Base-by-base conservation (phyloP, 2,329 filamentous ascomycete genomes). In the Dissoconium aciculare region DNA sequence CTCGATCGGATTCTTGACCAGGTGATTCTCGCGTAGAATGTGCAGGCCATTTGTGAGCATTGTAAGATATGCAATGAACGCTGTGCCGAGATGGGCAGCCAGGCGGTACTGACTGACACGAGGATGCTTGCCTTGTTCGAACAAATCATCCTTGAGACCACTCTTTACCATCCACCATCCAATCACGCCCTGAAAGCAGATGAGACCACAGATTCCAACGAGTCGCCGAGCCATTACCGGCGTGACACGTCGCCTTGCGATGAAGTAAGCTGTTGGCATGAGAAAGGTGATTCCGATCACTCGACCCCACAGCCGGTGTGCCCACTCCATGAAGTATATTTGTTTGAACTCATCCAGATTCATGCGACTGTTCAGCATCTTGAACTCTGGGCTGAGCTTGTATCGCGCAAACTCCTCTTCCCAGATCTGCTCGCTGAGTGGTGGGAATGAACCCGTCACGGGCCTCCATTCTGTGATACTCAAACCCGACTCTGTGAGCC, bases 111-210 rank as follows among this genome's bases (percentile, higher is more conserved):
- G 89, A 39, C 78, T 87, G 29, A 98, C 89, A 36, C 89, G 74
- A 0, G 89, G 89, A 55, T 93, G 83, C 34, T 77, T 79, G 9
- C 85, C 89, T 2, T 82, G 78, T 12, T 81, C 81, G 52, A 98
- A 94, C 15, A 98, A 69, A 54, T 98, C 89, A 52, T 95, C 89
- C 54, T 87, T 91, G 39, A 98, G 66, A 2, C 89, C 89, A 8
- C 81, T 91, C 58, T 91, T 91, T 45, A 98, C 89, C 89, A 98
- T 98, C 84, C 89, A 98, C 89, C 89, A 98, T 32, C 89, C 89
- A 41, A 98, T 76, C 49, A 89, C 71, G 26, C 89, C 89, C 56
- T 98, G 89, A 56, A 93, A 89, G 32, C 83, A 89, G 48, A 98
- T 94, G 46, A 95, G 65, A 28, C 69, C 72, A 26, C 82, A 81